Percentiles rank a stretch among this genome's conserved stretches.
phyloP scores from a whole-genome alignment of 352 stramenopile species.

The Phytophthora multivora region DNA sequence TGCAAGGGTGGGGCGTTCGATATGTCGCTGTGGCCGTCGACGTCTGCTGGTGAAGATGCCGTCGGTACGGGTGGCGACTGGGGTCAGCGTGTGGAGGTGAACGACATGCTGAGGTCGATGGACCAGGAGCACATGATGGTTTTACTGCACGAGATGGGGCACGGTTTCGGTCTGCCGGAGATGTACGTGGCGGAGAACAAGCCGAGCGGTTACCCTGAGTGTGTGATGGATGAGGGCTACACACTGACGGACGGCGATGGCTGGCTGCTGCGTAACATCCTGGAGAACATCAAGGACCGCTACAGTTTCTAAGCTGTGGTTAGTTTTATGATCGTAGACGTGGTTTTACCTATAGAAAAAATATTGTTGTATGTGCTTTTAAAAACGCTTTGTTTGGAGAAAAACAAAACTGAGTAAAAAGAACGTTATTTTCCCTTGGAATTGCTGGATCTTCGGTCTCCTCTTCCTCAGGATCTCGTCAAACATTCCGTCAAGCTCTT shows the following conservation, averaged over 20 bases:
- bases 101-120: conserved; percentile 32
- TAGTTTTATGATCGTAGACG: no score
- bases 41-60: conserved; percentile 14
- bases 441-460: no score
- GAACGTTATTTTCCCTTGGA: no score
- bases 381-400: no score
- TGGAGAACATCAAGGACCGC: conserved; percentile 24
- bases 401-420: no score
- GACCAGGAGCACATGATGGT: conserved; percentile 31
- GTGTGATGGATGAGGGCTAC: conserved; percentile 14
- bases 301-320: not conserved
- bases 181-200: conserved; percentile 28
- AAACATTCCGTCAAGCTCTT: no score
- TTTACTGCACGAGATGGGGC: conserved; percentile 45
- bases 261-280: conserved; percentile 16
- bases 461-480: no score
- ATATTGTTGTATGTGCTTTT: no score
- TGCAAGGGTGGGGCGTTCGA: conserved; percentile 29
- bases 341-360: no score
- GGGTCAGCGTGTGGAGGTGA: conserved; percentile 42
- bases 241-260: conserved; percentile 16
- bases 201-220: conserved; percentile 5
- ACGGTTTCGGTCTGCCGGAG: conserved; percentile 36
- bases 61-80: conserved; percentile 35
- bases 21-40: conserved; percentile 49